phyloP scores from a whole-genome alignment of 23 red algal genomes.

The Gracilaria domingensis region DNA sequence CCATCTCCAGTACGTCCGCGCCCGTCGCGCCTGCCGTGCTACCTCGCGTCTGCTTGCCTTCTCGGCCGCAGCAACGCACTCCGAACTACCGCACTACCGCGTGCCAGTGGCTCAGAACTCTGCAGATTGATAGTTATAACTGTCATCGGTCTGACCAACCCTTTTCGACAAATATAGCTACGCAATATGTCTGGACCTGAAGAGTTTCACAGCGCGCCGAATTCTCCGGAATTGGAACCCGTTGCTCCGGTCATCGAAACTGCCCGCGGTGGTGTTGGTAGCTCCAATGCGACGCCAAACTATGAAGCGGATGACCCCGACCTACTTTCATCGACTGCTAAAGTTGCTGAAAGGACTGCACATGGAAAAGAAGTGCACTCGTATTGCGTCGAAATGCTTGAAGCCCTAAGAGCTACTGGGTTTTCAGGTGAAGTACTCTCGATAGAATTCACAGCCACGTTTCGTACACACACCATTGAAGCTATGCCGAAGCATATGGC shows the following conservation, averaged over 20 bases:
- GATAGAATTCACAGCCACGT: conserved; percentile 11
- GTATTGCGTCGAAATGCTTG: neutral
- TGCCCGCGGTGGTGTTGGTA: neutral
- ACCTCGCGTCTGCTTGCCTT: conserved; percentile 5
- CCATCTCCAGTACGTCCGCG: too few species aligned
- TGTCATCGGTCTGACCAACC: conserved; percentile 1
- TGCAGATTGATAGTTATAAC: conserved; percentile 31
- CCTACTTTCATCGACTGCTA: neutral
- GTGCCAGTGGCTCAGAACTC: neutral
- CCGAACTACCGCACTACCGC: neutral
- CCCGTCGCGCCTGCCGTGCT: conserved; percentile 16
- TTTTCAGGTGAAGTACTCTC: neutral
- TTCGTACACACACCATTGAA: neutral
- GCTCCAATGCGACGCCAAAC: neutral
- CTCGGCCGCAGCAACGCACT: neutral
- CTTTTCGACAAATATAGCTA: conserved; percentile 22
- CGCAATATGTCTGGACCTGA: neutral
- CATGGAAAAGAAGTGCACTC: neutral
- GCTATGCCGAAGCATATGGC: conserved; percentile 15
- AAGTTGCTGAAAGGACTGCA: neutral
- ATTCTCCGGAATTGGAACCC: neutral
- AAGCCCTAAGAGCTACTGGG: neutral
- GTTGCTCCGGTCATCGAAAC: neutral
- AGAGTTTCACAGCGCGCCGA: neutral
- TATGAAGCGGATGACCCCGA: conserved; percentile 16